Evolutionary conservation across 116 monocot species (phyloP).

Genomic region (Dioscorea cayenensis): DNA sequence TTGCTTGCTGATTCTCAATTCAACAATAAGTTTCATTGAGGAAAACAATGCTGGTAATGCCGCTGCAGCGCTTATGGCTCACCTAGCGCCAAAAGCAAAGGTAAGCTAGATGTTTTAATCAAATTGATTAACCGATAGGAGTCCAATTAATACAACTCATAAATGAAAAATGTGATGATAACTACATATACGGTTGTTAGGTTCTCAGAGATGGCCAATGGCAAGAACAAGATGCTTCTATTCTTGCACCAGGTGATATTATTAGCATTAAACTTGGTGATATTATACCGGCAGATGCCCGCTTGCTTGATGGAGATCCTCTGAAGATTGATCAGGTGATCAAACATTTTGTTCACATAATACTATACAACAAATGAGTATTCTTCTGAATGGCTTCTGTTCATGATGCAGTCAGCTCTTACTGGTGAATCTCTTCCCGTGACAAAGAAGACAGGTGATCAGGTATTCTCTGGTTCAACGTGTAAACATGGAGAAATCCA

Average conservation of each 20-base stretch:
- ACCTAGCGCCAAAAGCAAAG: conserved; percentile 59
- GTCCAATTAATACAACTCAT: too few species aligned
- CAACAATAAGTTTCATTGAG: conserved; percentile 67
- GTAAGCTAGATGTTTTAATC: conserved; percentile 12
- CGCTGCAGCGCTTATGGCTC: conserved; percentile 68
- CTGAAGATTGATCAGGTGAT: conserved; percentile 64
- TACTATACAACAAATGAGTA: too few species aligned
- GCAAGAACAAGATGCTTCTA: conserved; percentile 51
- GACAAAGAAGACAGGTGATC: conserved; percentile 52
- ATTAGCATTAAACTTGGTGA: conserved; percentile 75
- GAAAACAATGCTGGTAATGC: conserved; percentile 73
- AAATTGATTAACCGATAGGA: too few species aligned
- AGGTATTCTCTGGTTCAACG: conserved; percentile 61
- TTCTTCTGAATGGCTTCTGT: not conserved
- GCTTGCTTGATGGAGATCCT: conserved; percentile 63
- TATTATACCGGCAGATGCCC: conserved; percentile 71
- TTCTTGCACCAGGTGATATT: conserved; percentile 63
- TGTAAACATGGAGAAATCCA: conserved; percentile 75
- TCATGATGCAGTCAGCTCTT: conserved; percentile 50
- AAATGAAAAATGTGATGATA: too few species aligned
- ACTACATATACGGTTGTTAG: conserved; percentile 8
- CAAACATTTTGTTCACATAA: not conserved
- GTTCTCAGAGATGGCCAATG: conserved; percentile 57
- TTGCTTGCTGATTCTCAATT: conserved; percentile 54
- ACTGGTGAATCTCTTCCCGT: conserved; percentile 81